Evolutionary conservation across 495 filamentous ascomycete genomes (phyloP).

Genomic region (Letharia lupina): DNA sequence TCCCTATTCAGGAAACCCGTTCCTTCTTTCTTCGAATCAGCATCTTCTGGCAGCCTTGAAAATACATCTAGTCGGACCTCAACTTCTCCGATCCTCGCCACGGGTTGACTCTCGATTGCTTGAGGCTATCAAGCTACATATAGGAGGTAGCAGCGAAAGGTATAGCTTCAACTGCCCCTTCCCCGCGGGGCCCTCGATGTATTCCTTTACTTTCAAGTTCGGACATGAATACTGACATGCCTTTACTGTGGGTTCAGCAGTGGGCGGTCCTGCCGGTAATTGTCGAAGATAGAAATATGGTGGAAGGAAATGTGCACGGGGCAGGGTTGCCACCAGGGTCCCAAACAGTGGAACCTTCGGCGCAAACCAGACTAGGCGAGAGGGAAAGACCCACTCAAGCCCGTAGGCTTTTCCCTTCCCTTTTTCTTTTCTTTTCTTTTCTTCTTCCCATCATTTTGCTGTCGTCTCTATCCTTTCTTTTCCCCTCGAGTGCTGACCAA

Average conservation of each 20-base stretch:
- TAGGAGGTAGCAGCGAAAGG: slow-evolving; percentile 16
- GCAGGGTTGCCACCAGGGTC: slow-evolving; percentile 21
- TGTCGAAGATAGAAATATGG: slow-evolving; percentile 35
- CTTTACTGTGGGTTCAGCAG: slow-evolving; percentile 38
- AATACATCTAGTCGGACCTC: slow-evolving; percentile 17
- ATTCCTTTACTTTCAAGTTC: neutral
- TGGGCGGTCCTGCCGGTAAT: slow-evolving; percentile 37
- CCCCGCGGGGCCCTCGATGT: neutral
- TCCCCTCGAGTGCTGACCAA: slow-evolving; percentile 1
- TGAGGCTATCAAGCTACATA: slow-evolving; percentile 7
- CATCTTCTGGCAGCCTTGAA: slow-evolving; percentile 11
- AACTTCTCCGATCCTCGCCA: slow-evolving; percentile 24
- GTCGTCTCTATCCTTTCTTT: neutral
- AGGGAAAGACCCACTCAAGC: slow-evolving; percentile 20
- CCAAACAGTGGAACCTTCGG: slow-evolving; percentile 14
- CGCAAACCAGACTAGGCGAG: slow-evolving; percentile 16
- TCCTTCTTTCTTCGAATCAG: slow-evolving; percentile 15
- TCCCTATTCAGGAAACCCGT: slow-evolving; percentile 10
- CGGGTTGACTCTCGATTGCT: slow-evolving; percentile 7
- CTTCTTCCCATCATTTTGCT: neutral
- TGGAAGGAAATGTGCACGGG: slow-evolving; percentile 25
- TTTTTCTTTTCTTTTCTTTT: neutral
- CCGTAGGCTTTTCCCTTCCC: slow-evolving; percentile 1
- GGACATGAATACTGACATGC: slow-evolving; percentile 30
- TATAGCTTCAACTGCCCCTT: slow-evolving; percentile 12